Conservation (phyloP, 352 stramenopile species). For the Albugo laibachii region DNA sequence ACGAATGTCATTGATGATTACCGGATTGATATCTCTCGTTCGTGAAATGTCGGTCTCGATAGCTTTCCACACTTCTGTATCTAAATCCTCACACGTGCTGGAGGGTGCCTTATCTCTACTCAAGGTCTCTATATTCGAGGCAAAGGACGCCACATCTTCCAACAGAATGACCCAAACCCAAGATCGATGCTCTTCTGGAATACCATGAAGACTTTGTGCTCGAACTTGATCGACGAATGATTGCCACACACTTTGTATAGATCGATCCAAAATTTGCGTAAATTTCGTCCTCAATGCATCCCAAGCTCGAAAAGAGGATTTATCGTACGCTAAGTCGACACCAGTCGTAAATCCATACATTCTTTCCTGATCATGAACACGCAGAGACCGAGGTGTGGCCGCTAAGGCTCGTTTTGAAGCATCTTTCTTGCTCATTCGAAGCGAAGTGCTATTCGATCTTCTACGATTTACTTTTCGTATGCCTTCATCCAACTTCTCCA, state of each 20-base stretch:
- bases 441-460: conserved; percentile 37
- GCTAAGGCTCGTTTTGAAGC: background rate
- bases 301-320: background rate
- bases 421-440: conserved; percentile 10
- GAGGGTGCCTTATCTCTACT: conserved; percentile 1
- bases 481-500: conserved; percentile 40
- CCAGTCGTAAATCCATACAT: background rate
- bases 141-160: conserved; percentile 13
- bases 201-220: conserved; percentile 9
- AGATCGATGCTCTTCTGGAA: conserved; percentile 35
- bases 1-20: conserved; percentile 17
- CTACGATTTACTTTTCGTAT: conserved; percentile 56
- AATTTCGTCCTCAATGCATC: background rate
- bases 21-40: conserved; percentile 24
- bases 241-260: no score
- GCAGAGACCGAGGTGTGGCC: background rate
- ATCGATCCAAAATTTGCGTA: no score
- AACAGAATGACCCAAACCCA: conserved; percentile 65
- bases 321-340: background rate
- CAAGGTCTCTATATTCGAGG: background rate
- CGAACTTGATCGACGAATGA: background rate
- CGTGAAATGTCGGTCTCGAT: conserved; percentile 69
- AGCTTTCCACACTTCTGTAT: conserved; percentile 46
- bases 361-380: background rate
- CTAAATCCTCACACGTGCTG: conserved; percentile 13